phyloP scores from a whole-genome alignment of 2,329 filamentous ascomycete species.

The Penicillium paneum region DNA sequence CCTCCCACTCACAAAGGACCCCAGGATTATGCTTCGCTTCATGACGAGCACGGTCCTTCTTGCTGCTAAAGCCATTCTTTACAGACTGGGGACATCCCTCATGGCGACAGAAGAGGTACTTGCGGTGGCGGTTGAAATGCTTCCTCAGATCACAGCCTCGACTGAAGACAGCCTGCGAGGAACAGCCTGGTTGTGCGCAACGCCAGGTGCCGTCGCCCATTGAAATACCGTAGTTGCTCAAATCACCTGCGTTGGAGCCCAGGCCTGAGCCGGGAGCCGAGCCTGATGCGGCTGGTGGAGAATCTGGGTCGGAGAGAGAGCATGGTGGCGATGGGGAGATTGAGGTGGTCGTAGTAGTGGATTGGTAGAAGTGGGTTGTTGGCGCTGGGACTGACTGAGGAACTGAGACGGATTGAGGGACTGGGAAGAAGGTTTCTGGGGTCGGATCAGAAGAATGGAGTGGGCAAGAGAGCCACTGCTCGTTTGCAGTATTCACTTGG shows the following conservation, averaged over 20 bases:
- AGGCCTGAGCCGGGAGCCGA: constrained; percentile 9
- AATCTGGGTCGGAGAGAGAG: constrained; percentile 14
- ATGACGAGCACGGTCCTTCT: constrained; percentile 60
- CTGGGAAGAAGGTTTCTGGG: constrained; percentile 15
- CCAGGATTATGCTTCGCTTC: constrained; percentile 62
- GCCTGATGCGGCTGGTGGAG: constrained; percentile 5
- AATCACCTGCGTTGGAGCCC: constrained; percentile 21
- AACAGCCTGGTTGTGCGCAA: constrained; percentile 58
- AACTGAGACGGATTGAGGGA: background rate
- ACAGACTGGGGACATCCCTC: constrained; percentile 56
- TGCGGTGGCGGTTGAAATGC: constrained; percentile 61
- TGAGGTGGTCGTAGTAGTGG: constrained; percentile 4
- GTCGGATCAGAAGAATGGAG: background rate
- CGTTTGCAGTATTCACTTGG: background rate
- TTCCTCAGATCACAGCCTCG: constrained; percentile 61
- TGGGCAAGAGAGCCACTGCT: constrained; percentile 14
- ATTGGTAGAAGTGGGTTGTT: background rate
- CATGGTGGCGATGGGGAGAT: constrained; percentile 14
- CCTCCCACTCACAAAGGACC: constrained; percentile 58
- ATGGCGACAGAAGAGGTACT: constrained; percentile 59
- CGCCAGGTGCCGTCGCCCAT: constrained; percentile 49
- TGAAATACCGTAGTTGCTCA: constrained; percentile 34
- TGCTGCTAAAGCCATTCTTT: constrained; percentile 59
- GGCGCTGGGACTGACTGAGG: background rate
- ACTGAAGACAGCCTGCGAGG: constrained; percentile 57